phyloP scores from a whole-genome alignment of 1,139 yeast genomes.

The Geotrichum restrictum region DNA sequence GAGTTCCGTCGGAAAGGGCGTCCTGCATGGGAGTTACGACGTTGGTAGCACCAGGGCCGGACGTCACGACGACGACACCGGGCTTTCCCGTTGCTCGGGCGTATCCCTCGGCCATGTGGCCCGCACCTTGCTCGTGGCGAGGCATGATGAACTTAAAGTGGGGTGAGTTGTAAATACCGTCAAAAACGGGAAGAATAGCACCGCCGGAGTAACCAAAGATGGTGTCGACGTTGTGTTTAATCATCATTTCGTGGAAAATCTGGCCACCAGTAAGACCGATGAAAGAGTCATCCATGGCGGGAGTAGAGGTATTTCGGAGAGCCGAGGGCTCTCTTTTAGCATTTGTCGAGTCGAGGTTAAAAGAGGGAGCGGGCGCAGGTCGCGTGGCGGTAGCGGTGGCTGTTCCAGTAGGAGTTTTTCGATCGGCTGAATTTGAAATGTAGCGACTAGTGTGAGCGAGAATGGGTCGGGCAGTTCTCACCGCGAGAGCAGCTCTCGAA shows the following conservation, averaged over 20 bases:
- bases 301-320: conserved; percentile 14
- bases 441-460: conserved; percentile 4
- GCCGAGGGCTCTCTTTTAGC: conserved; percentile 11
- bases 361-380: conserved; percentile 54
- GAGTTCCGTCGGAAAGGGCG: conserved; percentile 95
- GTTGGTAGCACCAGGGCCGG: conserved; percentile 98
- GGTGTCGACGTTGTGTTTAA: conserved; percentile 90
- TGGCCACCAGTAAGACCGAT: conserved; percentile 97
- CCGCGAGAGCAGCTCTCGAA: background rate
- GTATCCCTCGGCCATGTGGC: conserved; percentile 99
- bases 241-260: conserved; percentile 98
- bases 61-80: conserved; percentile 96
- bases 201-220: conserved; percentile 97
- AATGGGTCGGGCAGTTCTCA: background rate
- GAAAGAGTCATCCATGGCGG: conserved; percentile 42
- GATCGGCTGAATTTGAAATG: conserved; percentile 18
- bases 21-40: conserved; percentile 97
- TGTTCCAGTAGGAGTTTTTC: conserved; percentile 14
- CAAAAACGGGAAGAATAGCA: conserved; percentile 95
- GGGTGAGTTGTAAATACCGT: conserved; percentile 89
- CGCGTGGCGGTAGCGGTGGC: conserved; percentile 31
- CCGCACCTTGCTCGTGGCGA: conserved; percentile 98
- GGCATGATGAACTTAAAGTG: conserved; percentile 88
- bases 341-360: conserved; percentile 32
- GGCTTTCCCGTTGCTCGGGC: conserved; percentile 94